phyloP scores from a whole-genome alignment of 2,329 filamentous ascomycete species.

The Ophiocordyceps camponoti-saundersi region DNA sequence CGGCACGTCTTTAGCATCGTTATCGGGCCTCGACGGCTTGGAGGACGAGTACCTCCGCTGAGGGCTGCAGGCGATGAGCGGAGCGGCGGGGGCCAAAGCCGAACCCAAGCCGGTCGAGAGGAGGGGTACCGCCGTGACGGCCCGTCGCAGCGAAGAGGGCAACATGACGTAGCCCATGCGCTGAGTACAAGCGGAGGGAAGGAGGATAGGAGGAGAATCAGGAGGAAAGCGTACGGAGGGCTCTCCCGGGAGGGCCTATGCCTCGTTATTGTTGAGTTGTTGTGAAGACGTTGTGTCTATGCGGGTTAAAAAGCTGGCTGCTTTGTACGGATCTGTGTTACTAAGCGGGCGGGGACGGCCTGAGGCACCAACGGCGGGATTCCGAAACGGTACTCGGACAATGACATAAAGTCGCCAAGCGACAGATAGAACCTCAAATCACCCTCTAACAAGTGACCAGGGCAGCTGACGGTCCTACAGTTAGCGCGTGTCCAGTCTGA shows the following conservation, averaged over 20 bases:
- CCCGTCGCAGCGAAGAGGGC: slow-evolving; percentile 38
- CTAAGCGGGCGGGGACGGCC: slow-evolving; percentile 8
- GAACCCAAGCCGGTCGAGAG: slow-evolving; percentile 21
- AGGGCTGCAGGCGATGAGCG: slow-evolving; percentile 22
- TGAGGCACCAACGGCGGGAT: slow-evolving; percentile 17
- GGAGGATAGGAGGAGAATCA: not conserved
- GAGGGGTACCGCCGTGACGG: slow-evolving; percentile 28
- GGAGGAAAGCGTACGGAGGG: not conserved
- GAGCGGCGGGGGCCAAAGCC: slow-evolving; percentile 20
- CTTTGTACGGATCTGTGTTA: not conserved
- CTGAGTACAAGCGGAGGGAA: slow-evolving; percentile 5
- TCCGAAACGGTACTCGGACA: not conserved
- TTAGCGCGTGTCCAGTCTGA: not conserved
- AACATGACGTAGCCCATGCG: slow-evolving; percentile 25
- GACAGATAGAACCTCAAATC: not conserved
- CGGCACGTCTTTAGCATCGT: slow-evolving; percentile 33
- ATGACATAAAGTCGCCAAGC: not conserved
- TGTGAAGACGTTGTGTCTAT: not conserved
- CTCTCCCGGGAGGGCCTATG: not conserved
- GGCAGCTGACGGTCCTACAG: not conserved
- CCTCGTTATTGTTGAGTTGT: not conserved
- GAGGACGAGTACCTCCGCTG: slow-evolving; percentile 43
- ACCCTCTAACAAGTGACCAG: not conserved
- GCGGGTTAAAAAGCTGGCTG: not conserved
- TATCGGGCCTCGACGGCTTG: slow-evolving; percentile 44